Evolutionary conservation across 805 yeast species (phyloP).

Genomic region (Suhomyces canberraensis): DNA sequence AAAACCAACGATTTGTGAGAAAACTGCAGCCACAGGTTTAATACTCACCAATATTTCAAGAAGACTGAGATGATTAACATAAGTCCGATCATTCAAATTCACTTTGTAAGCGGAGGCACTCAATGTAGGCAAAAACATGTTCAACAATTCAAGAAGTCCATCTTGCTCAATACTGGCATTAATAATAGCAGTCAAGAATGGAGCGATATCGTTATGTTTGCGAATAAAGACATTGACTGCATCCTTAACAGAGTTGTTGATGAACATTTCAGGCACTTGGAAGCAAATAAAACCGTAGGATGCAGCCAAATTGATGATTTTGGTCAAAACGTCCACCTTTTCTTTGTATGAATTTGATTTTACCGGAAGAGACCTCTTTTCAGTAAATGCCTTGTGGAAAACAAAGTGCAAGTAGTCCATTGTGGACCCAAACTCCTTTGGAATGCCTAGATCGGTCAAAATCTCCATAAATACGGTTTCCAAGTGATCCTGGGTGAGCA

Average conservation of each 20-base stretch:
- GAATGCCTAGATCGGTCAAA: conserved; percentile 52
- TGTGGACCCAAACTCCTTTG: conserved; percentile 30
- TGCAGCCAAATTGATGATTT: conserved; percentile 46
- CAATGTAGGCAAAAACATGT: conserved; percentile 47
- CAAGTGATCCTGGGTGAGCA: conserved; percentile 29
- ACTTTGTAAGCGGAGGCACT: conserved; percentile 33
- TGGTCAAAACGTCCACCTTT: conserved; percentile 43
- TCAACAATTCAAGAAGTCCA: conserved; percentile 55
- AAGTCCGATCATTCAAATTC: conserved; percentile 50
- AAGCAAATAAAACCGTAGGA: conserved; percentile 68
- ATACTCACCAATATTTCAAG: conserved; percentile 56
- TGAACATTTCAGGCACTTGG: conserved; percentile 64
- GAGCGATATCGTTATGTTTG: conserved; percentile 15
- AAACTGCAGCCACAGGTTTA: conserved; percentile 58
- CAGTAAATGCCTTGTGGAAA: conserved; percentile 40
- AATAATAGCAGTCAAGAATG: conserved; percentile 54
- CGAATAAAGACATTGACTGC: conserved; percentile 25
- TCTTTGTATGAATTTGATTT: conserved; percentile 36
- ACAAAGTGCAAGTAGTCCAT: conserved; percentile 46
- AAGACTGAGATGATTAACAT: conserved; percentile 51
- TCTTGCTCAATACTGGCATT: conserved; percentile 65
- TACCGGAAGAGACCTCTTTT: conserved; percentile 41
- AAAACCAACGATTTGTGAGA: conserved; percentile 58
- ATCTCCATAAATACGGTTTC: conserved; percentile 56
- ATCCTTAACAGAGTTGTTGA: conserved; percentile 34